Evolutionary conservation across 2,329 filamentous ascomycete genomes (phyloP).

Genomic region (Botryotinia calthae): DNA sequence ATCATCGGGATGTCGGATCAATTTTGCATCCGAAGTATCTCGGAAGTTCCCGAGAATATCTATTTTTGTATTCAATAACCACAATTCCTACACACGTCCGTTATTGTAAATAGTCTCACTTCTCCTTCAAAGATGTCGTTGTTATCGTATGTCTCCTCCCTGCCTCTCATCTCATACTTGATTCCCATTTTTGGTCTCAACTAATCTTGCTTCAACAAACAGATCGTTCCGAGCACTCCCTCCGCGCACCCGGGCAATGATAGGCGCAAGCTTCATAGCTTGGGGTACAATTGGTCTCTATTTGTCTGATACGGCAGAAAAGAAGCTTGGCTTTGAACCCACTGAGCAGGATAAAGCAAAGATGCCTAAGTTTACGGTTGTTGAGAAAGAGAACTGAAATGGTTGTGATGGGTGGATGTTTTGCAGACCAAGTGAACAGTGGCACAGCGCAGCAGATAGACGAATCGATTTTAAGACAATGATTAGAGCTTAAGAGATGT

Average conservation of each 20-base stretch:
- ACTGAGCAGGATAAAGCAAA: constrained; percentile 70
- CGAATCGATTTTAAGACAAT: background rate
- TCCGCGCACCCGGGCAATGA: constrained; percentile 64
- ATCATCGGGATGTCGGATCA: background rate
- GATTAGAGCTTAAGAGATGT: background rate
- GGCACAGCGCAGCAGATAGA: background rate
- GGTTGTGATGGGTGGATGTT: background rate
- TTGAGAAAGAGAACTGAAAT: constrained; percentile 48
- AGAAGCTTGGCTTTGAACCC: constrained; percentile 68
- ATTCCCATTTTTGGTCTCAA: background rate
- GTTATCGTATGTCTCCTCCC: background rate
- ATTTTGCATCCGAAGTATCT: background rate
- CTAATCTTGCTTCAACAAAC: background rate
- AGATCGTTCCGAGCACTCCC: constrained; percentile 64
- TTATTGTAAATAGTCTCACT: background rate
- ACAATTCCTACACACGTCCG: background rate
- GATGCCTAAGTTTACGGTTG: constrained; percentile 62
- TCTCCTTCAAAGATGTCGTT: constrained; percentile 3
- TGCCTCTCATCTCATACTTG: too few relatives aligned
- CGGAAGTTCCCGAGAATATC: background rate
- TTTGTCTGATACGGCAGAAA: constrained; percentile 69
- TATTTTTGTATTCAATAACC: background rate
- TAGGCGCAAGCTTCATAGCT: constrained; percentile 72
- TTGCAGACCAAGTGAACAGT: background rate
- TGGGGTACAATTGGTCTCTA: constrained; percentile 76